phyloP scores from a whole-genome alignment of 2,329 filamentous ascomycete species.

The Monosporascus sp. region DNA sequence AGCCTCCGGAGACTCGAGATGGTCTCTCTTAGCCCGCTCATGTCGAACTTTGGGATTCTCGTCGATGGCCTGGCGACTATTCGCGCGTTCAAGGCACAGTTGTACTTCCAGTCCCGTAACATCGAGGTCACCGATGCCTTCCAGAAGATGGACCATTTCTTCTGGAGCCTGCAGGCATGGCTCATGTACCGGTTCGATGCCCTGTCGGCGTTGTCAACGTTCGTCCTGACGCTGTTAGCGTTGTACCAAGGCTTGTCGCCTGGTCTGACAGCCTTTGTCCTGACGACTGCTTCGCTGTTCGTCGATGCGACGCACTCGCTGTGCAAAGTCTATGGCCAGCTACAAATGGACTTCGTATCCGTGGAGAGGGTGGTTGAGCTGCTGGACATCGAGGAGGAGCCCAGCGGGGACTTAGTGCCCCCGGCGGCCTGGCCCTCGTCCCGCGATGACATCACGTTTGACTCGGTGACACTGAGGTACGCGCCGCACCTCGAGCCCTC shows the following conservation, averaged over 20 bases:
- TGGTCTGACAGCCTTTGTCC: constrained; percentile 77
- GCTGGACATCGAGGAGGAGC: constrained; percentile 71
- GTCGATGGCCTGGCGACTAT: constrained; percentile 83
- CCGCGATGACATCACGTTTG: constrained; percentile 67
- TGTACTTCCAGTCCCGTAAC: constrained; percentile 73
- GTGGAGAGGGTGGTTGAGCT: constrained; percentile 84
- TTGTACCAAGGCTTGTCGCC: constrained; percentile 69
- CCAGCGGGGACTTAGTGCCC: constrained; percentile 59
- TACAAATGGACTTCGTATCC: constrained; percentile 89
- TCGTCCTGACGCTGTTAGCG: constrained; percentile 68
- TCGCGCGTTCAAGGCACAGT: constrained; percentile 72
- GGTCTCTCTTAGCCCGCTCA: constrained; percentile 80
- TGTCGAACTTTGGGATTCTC: constrained; percentile 88
- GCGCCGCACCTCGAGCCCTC: constrained; percentile 72
- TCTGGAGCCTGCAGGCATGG: constrained; percentile 86
- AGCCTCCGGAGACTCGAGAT: constrained; percentile 80
- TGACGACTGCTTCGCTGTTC: constrained; percentile 66
- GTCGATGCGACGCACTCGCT: constrained; percentile 67
- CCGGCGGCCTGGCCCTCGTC: constrained; percentile 73
- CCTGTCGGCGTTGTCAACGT: constrained; percentile 67
- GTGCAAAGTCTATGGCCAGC: constrained; percentile 73
- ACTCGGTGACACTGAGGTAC: constrained; percentile 73
- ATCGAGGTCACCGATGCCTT: constrained; percentile 80
- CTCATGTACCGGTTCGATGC: constrained; percentile 72
- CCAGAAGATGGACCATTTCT: constrained; percentile 94